A percentile compares a stretch with the other conserved stretches of the same genome.
Evolutionary conservation across 2,329 filamentous ascomycete species (phyloP).

Genomic region (Fusarium beomiforme): DNA sequence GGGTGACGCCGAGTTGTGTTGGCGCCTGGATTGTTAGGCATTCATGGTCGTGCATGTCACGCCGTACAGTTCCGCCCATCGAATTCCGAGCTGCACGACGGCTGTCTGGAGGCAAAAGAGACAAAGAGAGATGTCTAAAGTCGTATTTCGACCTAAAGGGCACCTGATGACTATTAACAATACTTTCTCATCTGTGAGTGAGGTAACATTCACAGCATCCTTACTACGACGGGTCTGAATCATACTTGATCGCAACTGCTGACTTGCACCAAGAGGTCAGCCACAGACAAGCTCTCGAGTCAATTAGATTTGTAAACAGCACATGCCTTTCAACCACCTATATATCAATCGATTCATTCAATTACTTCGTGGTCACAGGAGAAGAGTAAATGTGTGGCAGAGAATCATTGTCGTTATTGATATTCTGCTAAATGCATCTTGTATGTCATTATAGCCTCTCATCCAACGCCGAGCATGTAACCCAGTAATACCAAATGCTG

Average conservation of each 20-base stretch:
- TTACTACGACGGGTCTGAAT: not conserved
- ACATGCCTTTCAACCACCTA: not conserved
- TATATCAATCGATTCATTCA: not conserved
- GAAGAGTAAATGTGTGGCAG: not conserved
- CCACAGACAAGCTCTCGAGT: not conserved
- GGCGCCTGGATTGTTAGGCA: conserved; percentile 42
- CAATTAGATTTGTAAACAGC: not conserved
- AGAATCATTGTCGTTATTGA: conserved; percentile 40
- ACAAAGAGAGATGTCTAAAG: not conserved
- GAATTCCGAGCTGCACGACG: conserved; percentile 21
- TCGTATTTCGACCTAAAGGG: not conserved
- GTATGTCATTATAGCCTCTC: conserved; percentile 40
- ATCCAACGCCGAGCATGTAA: conserved; percentile 43
- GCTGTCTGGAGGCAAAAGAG: conserved; percentile 12
- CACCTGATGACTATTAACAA: no score
- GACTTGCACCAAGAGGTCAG: not conserved
- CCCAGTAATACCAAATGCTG: conserved; percentile 41
- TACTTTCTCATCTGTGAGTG: not conserved
- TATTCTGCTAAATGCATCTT: conserved; percentile 30
- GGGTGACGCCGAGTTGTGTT: conserved; percentile 33
- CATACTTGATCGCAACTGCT: not conserved
- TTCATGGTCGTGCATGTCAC: conserved; percentile 34
- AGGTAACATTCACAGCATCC: not conserved
- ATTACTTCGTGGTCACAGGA: not conserved
- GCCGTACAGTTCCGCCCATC: conserved; percentile 9